Percentiles rank a stretch among this genome's conserved stretches.
Evolutionary conservation across 306 rosid genomes (phyloP).

Genomic region (Prunus mume): DNA sequence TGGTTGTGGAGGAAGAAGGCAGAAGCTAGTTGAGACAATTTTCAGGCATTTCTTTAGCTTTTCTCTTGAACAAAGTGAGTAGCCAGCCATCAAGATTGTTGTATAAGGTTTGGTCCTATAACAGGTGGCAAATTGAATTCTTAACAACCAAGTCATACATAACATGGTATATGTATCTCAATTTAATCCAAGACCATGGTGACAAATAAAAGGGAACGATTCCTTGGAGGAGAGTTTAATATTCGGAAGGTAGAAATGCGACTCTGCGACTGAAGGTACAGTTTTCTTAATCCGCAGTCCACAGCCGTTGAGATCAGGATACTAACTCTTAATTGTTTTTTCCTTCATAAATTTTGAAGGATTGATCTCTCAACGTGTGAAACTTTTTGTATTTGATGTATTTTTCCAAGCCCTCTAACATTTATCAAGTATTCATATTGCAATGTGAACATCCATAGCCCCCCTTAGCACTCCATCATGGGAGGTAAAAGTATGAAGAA

Average conservation of each 20-base stretch:
- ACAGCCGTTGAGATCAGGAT: neutral
- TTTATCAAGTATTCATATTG: neutral
- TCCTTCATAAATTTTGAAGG: neutral
- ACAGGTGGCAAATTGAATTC: neutral
- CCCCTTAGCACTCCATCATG: neutral
- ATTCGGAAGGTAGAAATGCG: neutral
- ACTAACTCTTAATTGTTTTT: neutral
- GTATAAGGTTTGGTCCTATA: neutral
- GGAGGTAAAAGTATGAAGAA: too few relatives aligned
- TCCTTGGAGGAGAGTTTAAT: neutral
- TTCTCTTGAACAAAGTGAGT: neutral
- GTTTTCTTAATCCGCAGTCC: neutral
- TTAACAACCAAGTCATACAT: neutral
- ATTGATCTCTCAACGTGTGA: neutral
- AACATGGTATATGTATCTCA: neutral
- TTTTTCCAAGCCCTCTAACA: neutral
- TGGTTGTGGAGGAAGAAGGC: slow-evolving; percentile 19
- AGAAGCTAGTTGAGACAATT: slow-evolving; percentile 2
- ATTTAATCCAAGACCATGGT: neutral
- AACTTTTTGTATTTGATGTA: neutral
- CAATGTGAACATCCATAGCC: neutral
- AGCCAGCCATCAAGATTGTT: neutral
- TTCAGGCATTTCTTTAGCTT: neutral
- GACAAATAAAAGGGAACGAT: neutral
- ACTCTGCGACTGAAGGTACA: neutral